Conservation (phyloP, 345 rosid genomes). For the Rhizophora mangle region DNA sequence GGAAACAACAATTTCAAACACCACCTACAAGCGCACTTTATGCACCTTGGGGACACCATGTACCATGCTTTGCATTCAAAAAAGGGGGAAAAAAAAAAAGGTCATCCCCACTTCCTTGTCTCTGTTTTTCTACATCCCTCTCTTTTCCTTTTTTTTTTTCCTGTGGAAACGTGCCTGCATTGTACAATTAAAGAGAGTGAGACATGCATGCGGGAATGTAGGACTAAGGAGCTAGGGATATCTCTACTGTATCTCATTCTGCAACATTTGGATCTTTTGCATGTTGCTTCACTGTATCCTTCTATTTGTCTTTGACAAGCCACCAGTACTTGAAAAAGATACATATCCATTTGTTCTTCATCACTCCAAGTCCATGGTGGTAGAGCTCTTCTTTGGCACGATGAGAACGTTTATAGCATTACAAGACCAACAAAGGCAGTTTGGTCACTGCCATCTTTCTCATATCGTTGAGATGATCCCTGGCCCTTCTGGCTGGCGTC, state of each 20-base stretch:
- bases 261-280: no score
- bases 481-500: background rate
- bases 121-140: background rate
- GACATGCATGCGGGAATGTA: slow-evolving; percentile 43
- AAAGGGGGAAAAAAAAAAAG: background rate
- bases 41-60: slow-evolving; percentile 26
- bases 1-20: slow-evolving; percentile 16
- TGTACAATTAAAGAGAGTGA: slow-evolving; percentile 12
- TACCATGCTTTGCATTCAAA: slow-evolving; percentile 32
- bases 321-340: no score
- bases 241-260: slow-evolving; percentile 5
- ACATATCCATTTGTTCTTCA: background rate
- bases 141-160: slow-evolving; percentile 3
- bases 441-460: background rate
- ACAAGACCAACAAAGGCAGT: background rate
- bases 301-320: no score
- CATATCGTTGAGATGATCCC: slow-evolving; percentile 11
- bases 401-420: background rate
- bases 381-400: slow-evolving; percentile 1
- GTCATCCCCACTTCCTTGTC: background rate
- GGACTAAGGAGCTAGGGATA: background rate
- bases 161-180: slow-evolving; percentile 32
- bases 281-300: no score
- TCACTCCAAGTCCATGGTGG: slow-evolving; percentile 11
- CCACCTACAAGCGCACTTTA: background rate